phyloP scores from a whole-genome alignment of 1,284 basidiomycete species.

The Sanghuangporus weigelae region DNA sequence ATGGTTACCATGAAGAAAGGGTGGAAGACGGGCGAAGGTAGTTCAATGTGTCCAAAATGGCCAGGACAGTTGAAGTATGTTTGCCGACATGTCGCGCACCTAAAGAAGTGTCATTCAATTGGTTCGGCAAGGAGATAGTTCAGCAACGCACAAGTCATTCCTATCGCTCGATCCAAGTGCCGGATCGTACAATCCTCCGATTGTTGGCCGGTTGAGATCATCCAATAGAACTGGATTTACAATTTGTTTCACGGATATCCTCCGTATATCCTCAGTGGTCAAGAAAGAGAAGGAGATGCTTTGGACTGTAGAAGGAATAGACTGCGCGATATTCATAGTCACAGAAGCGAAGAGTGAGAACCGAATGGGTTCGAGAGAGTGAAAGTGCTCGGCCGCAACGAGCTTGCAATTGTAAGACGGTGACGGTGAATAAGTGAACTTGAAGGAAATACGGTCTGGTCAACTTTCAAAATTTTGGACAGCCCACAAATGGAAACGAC shows the following conservation, averaged over 20 bases:
- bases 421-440: background rate
- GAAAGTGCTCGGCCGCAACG: background rate
- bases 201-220: constrained; percentile 88
- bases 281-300: constrained; percentile 95
- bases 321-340: constrained; percentile 88
- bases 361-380: background rate
- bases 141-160: constrained; percentile 76
- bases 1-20: constrained; percentile 95
- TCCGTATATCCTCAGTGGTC: constrained; percentile 83
- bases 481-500: background rate
- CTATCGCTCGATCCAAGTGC: constrained; percentile 87
- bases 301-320: constrained; percentile 79
- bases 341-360: constrained; percentile 18
- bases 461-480: constrained; percentile 9
- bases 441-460: background rate
- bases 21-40: constrained; percentile 94
- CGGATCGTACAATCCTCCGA: constrained; percentile 94
- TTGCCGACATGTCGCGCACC: constrained; percentile 91
- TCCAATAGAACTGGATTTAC: constrained; percentile 92
- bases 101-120: constrained; percentile 30
- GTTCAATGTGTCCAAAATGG: constrained; percentile 98
- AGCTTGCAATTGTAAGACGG: background rate
- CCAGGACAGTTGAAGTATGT: constrained; percentile 94
- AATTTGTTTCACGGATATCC: constrained; percentile 96
- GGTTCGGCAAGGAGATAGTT: background rate